phyloP scores from a whole-genome alignment of 306 rosid genomes.

The Rosa multiflora region DNA sequence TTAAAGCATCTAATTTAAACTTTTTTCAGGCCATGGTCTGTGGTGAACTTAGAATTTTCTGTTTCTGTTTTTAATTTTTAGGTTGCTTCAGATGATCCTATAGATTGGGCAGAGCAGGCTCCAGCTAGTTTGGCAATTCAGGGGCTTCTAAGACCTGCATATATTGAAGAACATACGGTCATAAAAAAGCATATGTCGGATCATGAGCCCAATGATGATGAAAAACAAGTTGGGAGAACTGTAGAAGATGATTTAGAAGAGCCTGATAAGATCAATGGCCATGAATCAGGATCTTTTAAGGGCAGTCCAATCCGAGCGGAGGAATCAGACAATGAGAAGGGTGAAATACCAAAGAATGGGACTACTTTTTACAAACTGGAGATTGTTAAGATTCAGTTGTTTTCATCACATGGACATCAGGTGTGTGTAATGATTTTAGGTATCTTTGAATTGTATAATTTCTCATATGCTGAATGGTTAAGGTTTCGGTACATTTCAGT shows the following conservation, averaged over 20 bases:
- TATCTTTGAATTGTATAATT: background rate
- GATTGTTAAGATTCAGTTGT: slow-evolving; percentile 69
- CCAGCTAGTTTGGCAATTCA: slow-evolving; percentile 85
- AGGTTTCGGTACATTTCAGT: background rate
- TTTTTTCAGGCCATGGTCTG: slow-evolving; percentile 12
- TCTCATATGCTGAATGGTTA: background rate
- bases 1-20: background rate
- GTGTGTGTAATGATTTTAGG: slow-evolving; percentile 33
- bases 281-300: slow-evolving; percentile 46
- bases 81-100: slow-evolving; percentile 83
- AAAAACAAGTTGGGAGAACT: slow-evolving; percentile 27
- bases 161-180: slow-evolving; percentile 71
- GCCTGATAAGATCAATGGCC: slow-evolving; percentile 52
- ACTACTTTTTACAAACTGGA: slow-evolving; percentile 79
- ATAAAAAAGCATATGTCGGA: slow-evolving; percentile 67
- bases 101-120: slow-evolving; percentile 95
- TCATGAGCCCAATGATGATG: slow-evolving; percentile 40
- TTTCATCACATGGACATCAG: slow-evolving; percentile 60
- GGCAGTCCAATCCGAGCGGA: slow-evolving; percentile 48
- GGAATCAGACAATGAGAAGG: slow-evolving; percentile 40
- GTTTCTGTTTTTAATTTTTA: slow-evolving; percentile 28
- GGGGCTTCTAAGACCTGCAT: slow-evolving; percentile 88
- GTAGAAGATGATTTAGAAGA: slow-evolving; percentile 45
- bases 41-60: background rate
- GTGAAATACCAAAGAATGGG: slow-evolving; percentile 43